Conservation (phyloP, 1,284 basidiomycete genomes). For the Moesziomyces sp. region DNA sequence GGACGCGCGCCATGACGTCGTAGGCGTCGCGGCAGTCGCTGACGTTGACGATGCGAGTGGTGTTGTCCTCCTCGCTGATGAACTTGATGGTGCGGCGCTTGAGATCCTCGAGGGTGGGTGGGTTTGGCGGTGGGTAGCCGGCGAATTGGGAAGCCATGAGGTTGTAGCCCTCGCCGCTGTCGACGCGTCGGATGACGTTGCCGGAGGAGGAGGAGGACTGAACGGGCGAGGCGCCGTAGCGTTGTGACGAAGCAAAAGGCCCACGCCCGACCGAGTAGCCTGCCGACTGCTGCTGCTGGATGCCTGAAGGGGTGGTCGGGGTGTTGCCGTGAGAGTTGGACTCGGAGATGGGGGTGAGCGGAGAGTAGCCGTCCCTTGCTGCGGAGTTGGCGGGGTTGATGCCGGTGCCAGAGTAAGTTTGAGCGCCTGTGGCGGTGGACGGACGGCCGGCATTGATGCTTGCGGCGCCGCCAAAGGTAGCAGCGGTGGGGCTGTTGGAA, state of each 20-base stretch:
- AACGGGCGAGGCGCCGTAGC: constrained; percentile 31
- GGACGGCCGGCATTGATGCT: constrained; percentile 21
- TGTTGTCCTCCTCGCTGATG: constrained; percentile 62
- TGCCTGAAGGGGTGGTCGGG: constrained; percentile 32
- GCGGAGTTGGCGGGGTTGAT: constrained; percentile 1
- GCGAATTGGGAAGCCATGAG: constrained; percentile 13
- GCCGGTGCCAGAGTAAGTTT: constrained; percentile 18
- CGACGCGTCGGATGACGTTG: constrained; percentile 29
- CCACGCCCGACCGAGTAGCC: constrained; percentile 62
- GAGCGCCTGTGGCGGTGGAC: constrained; percentile 45
- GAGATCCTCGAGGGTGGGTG: constrained; percentile 56
- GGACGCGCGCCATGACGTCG: constrained; percentile 64
- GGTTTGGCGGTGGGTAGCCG: constrained; percentile 21
- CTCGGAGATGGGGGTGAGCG: constrained; percentile 55
- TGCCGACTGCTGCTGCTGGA: constrained; percentile 30
- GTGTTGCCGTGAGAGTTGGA: constrained; percentile 41
- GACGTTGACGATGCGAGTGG: constrained; percentile 62
- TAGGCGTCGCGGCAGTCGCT: constrained; percentile 60
- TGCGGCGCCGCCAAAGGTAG: constrained; percentile 21
- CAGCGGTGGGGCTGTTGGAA: constrained; percentile 35
- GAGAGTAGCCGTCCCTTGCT: constrained; percentile 25
- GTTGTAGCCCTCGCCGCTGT: constrained; percentile 48
- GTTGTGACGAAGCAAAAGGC: constrained; percentile 42
- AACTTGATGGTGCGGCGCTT: constrained; percentile 65
- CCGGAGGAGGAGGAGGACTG: constrained; percentile 21